Evolutionary conservation across 2,329 filamentous ascomycete species (phyloP).

Genomic region (Sarocladiaceae sp.): DNA sequence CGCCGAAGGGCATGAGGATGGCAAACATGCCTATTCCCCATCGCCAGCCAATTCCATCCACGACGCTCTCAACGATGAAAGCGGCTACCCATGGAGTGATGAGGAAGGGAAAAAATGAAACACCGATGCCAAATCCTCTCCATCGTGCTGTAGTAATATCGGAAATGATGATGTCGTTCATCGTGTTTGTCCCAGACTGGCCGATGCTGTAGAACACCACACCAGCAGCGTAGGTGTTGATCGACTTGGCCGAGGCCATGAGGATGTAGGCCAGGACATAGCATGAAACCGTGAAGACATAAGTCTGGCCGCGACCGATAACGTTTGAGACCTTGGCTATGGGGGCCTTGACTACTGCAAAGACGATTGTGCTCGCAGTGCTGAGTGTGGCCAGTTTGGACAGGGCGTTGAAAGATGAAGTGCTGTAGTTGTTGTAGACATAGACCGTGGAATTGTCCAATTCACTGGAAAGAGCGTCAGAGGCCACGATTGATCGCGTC

Average conservation of each 20-base stretch:
- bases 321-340: slow-evolving; percentile 1
- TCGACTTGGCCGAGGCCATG: neutral
- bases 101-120: slow-evolving; percentile 1
- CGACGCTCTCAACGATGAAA: slow-evolving; percentile 1
- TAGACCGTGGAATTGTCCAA: slow-evolving; percentile 1
- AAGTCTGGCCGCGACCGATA: neutral
- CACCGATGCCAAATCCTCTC: slow-evolving; percentile 1
- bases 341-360: neutral
- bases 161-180: slow-evolving; percentile 1
- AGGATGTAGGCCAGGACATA: slow-evolving; percentile 2
- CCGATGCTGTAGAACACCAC: slow-evolving; percentile 2
- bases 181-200: neutral
- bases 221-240: neutral
- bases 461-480: neutral
- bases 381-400: neutral
- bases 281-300: slow-evolving; percentile 2
- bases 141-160: slow-evolving; percentile 1
- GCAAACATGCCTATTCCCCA: slow-evolving; percentile 3
- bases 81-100: slow-evolving; percentile 1
- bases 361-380: slow-evolving; percentile 1
- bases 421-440: slow-evolving; percentile 6
- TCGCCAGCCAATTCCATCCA: neutral
- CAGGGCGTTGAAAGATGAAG: neutral
- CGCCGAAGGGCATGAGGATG: slow-evolving; percentile 1
- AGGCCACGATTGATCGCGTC: neutral